A percentile compares a stretch with the other conserved stretches of the same genome.
Evolutionary conservation across 1,284 basidiomycete genomes (phyloP).

Genomic region (Volvariella surrecta): DNA sequence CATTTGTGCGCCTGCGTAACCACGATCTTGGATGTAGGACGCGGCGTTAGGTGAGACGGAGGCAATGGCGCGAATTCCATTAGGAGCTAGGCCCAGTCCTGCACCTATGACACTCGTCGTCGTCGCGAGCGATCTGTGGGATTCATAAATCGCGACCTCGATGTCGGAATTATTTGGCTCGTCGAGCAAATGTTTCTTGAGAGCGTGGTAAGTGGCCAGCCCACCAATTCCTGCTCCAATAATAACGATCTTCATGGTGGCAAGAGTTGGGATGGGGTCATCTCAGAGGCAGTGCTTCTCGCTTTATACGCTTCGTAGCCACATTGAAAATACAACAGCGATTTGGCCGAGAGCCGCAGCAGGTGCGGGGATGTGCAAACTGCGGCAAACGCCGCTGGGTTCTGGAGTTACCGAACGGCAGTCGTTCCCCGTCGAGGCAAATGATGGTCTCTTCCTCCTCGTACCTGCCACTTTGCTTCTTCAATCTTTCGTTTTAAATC

Average conservation of each 20-base stretch:
- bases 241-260: slow-evolving; percentile 26
- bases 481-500: no score
- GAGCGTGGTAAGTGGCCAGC: slow-evolving; percentile 24
- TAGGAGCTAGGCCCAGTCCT: slow-evolving; percentile 30
- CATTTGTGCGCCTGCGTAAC: slow-evolving; percentile 18
- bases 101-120: slow-evolving; percentile 22
- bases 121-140: slow-evolving; percentile 9
- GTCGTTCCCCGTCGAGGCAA: no score
- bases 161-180: slow-evolving; percentile 20
- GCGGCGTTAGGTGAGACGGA: slow-evolving; percentile 20
- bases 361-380: no score
- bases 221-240: slow-evolving; percentile 30
- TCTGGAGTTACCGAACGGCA: no score
- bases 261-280: no score
- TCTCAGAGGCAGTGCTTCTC: no score
- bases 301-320: no score
- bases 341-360: no score
- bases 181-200: slow-evolving; percentile 26
- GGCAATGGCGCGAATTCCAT: slow-evolving; percentile 27
- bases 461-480: no score
- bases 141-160: slow-evolving; percentile 1
- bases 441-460: no score
- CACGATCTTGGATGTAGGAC: slow-evolving; percentile 20
- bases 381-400: no score
- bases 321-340: no score